Conservation (phyloP, 768 basidiomycete species). For the Antrodiella citrinella region DNA sequence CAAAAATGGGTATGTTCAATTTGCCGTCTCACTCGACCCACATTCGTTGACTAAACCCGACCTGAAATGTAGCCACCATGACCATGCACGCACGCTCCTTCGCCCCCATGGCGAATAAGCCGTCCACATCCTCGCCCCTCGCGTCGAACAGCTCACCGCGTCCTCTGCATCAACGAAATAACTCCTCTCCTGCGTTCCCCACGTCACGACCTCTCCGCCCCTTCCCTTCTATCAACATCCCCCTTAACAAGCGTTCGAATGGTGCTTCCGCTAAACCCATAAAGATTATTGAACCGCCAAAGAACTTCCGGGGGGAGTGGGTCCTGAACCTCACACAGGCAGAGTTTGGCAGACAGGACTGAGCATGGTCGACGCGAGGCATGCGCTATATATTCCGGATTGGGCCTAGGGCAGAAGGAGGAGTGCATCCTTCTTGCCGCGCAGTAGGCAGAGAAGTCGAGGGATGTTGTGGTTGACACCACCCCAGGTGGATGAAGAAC, state of each 20-base stretch:
- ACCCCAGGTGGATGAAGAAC: not conserved
- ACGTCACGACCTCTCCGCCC: conserved; percentile 72
- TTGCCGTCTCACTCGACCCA: conserved; percentile 40
- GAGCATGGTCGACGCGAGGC: conserved; percentile 9
- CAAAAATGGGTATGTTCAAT: conserved; percentile 33
- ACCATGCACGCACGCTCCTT: conserved; percentile 13
- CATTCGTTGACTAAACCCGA: not conserved
- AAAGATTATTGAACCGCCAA: conserved; percentile 76
- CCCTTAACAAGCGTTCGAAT: not conserved
- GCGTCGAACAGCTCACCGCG: conserved; percentile 32
- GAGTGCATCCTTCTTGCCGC: not conserved
- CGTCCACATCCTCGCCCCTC: conserved; percentile 54
- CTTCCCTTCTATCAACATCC: conserved; percentile 49
- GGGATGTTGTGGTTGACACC: not conserved
- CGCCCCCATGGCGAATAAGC: conserved; percentile 9
- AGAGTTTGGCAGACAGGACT: conserved; percentile 68
- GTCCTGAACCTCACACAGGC: conserved; percentile 77
- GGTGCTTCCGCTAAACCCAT: conserved; percentile 35
- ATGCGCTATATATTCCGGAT: not conserved
- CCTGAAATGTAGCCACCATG: conserved; percentile 14
- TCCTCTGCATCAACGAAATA: conserved; percentile 31
- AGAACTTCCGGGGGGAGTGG: conserved; percentile 61
- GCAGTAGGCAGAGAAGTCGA: not conserved
- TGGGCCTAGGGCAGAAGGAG: not conserved
- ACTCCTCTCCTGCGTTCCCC: conserved; percentile 41